Evolutionary conservation across 805 yeast genomes (phyloP).

Genomic region (Pichia manshurica): DNA sequence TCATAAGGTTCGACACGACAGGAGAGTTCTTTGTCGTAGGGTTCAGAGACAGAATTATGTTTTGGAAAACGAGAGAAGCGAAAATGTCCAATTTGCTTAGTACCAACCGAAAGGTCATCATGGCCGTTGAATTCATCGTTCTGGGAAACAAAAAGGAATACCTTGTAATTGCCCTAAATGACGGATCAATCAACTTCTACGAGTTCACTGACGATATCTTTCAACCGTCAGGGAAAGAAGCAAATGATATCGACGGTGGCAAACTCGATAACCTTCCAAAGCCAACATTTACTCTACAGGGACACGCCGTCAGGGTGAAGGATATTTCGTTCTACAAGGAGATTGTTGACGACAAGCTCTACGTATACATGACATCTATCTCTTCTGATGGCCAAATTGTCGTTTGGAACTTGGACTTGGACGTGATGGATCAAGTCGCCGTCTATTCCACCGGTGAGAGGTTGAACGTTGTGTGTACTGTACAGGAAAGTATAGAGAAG

Average conservation of each 20-base stretch:
- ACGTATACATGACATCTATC: slow-evolving; percentile 59
- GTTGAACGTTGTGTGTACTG: slow-evolving; percentile 74
- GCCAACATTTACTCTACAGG: slow-evolving; percentile 58
- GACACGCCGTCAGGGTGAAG: slow-evolving; percentile 84
- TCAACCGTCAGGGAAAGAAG: slow-evolving; percentile 14
- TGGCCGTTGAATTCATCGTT: slow-evolving; percentile 54
- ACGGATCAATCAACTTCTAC: slow-evolving; percentile 65
- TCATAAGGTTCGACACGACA: slow-evolving; percentile 35
- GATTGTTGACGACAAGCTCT: slow-evolving; percentile 29
- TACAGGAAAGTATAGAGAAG: slow-evolving; percentile 75
- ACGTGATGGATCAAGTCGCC: slow-evolving; percentile 70
- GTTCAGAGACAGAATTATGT: slow-evolving; percentile 53
- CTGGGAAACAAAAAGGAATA: slow-evolving; percentile 45
- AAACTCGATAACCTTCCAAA: slow-evolving; percentile 18
- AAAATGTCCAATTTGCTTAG: slow-evolving; percentile 45
- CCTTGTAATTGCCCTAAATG: slow-evolving; percentile 60
- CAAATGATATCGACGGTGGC: slow-evolving; percentile 28
- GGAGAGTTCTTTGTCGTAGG: slow-evolving; percentile 81
- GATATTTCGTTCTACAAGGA: slow-evolving; percentile 53
- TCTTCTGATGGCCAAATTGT: slow-evolving; percentile 93
- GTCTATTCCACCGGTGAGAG: slow-evolving; percentile 89
- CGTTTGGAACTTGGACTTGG: slow-evolving; percentile 64
- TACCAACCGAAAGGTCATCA: slow-evolving; percentile 44
- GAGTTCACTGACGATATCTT: slow-evolving; percentile 32
- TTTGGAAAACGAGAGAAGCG: slow-evolving; percentile 62